Conservation (phyloP, 306 rosid species). For the Medicago arabica region DNA sequence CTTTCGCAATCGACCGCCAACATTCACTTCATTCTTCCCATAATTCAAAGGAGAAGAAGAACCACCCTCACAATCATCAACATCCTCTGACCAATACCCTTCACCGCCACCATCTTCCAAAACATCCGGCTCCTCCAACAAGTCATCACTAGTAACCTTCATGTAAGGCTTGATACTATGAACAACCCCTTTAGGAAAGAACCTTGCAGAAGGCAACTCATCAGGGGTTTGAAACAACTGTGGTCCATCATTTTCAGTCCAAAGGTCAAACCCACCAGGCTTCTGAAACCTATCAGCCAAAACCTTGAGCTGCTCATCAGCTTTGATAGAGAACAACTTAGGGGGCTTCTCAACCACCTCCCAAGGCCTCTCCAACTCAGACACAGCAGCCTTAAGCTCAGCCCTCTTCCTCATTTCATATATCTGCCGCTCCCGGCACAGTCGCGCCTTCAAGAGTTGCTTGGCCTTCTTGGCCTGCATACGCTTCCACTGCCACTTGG, state of each 20-base stretch:
- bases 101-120: conserved; percentile 27
- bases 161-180: conserved; percentile 80
- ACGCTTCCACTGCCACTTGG: conserved; percentile 98
- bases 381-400: conserved; percentile 84
- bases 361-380: conserved; percentile 95
- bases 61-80: conserved; percentile 19
- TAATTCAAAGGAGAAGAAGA: conserved; percentile 35
- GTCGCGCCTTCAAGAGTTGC: conserved; percentile 86
- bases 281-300: conserved; percentile 88
- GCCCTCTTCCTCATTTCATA: conserved; percentile 98
- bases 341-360: conserved; percentile 82
- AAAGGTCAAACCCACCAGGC: conserved; percentile 89
- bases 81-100: not conserved
- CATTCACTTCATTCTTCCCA: conserved; percentile 34
- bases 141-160: conserved; percentile 48
- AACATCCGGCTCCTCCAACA: conserved; percentile 34
- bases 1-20: conserved; percentile 41
- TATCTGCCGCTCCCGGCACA: conserved; percentile 84
- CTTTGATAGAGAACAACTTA: conserved; percentile 68
- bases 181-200: conserved; percentile 94
- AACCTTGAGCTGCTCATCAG: conserved; percentile 93
- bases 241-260: conserved; percentile 87
- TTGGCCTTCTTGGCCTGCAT: conserved; percentile 91
- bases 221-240: conserved; percentile 77
- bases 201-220: conserved; percentile 86